phyloP scores from a whole-genome alignment of 2,329 filamentous ascomycete species.

The Trichophyton benhamiae region DNA sequence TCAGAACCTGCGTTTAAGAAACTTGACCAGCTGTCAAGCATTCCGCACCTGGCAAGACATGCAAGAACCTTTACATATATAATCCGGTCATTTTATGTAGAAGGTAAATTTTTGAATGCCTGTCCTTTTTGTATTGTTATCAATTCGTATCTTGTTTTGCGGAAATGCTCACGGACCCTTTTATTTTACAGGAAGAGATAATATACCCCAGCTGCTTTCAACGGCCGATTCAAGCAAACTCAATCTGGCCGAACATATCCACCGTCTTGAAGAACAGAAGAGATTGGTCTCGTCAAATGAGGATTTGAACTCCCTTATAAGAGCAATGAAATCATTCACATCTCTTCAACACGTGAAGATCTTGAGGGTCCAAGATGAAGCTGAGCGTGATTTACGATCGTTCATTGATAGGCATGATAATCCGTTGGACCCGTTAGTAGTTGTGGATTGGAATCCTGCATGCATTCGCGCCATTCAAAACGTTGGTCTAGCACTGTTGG shows the following conservation, averaged over 20 bases:
- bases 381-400: constrained; percentile 43
- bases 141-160: not conserved
- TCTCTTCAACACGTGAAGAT: constrained; percentile 53
- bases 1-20: constrained; percentile 36
- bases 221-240: constrained; percentile 14
- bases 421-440: constrained; percentile 34
- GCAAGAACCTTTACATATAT: constrained; percentile 45
- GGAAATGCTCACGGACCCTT: not conserved
- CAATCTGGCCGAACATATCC: constrained; percentile 17
- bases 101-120: constrained; percentile 25
- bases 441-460: constrained; percentile 49
- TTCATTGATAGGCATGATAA: constrained; percentile 40
- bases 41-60: constrained; percentile 36
- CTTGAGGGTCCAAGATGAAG: constrained; percentile 48
- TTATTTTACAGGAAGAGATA: constrained; percentile 11
- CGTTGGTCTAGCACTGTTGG: constrained; percentile 45
- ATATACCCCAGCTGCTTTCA: constrained; percentile 12
- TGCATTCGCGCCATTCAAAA: constrained; percentile 50
- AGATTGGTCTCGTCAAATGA: constrained; percentile 39
- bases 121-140: constrained; percentile 2
- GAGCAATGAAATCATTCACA: constrained; percentile 46
- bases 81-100: constrained; percentile 43
- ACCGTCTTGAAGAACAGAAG: constrained; percentile 26
- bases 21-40: constrained; percentile 38
- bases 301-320: constrained; percentile 42